Evolutionary conservation across 352 stramenopile species (phyloP), one percentile per base, ranked within the genome.

Genomic region (Phytophthora citrophthora): DNA sequence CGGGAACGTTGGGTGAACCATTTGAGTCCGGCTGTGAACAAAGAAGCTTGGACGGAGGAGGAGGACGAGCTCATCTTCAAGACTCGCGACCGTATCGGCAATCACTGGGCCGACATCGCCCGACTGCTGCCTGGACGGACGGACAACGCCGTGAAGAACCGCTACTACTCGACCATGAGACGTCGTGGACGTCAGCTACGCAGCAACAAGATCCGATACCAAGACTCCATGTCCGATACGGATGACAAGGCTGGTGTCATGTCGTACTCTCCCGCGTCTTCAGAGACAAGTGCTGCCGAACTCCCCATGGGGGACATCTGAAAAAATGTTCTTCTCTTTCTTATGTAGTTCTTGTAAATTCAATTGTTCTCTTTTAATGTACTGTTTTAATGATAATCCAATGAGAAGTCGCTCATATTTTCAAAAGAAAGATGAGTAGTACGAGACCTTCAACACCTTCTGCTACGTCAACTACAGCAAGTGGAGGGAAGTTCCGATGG

Each of bases 111-210:
- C 3, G 93, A 98, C 61, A 99, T 99, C 60, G 94, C 96, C 13
- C 97, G 98, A 15, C 68, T 96, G 13, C 78, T 99, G 29, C 94
- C 96, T 20, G 97, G 97, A 2, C 78, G 97, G 31, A 98, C 95
- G 11, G 95, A 99, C 68, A 99, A 99, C 59, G 91, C 91, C 9
- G 95, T 99, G 20, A 99, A 99, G 81, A 99, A 99, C 66, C 84
- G 93, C 0, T 99, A 88, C 56, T 93, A 95, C 60, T 94, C 83
- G 38, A 93, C 85, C 13, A 91, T 92, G 80, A 70, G 86, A 11
- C 79, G 86, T 4, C 78, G 77, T 34, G 70, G 83, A 31, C 74
- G 81, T 2, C 81, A 93, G 54, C 78, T 91, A 61, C 77, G 74
- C 29, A 60, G 48, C 50, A 61, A 68, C 52, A 61, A 59, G 36